Base-by-base conservation (phyloP, 768 basidiomycete genomes). In the Phanerochaete carnosa region DNA sequence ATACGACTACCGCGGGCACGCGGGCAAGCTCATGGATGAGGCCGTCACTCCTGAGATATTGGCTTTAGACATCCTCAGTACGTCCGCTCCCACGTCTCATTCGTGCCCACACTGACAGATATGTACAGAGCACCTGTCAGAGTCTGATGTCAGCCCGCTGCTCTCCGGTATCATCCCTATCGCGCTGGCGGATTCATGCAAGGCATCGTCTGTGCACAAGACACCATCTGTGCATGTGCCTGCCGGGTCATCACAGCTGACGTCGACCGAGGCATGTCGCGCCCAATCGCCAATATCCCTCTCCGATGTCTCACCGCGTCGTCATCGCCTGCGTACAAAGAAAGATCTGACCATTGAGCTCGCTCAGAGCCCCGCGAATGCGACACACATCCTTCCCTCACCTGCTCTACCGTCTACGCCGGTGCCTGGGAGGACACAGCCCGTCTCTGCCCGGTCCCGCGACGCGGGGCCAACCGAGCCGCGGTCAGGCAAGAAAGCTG, bases 61-160 rank as follows among this genome's bases (percentile, higher is more conserved):
- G 4, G 60, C 60, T 3, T 22, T 23, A 16, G 47, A 56, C 37
- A 57, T 61, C 35, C 50, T 61, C 28, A 25, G 60, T 52, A 46
- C 22, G 60, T 43, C 19, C 32, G 28, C 30, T 15, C 7, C 30
- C 30, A 29, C 11, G n/a, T 16, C 45, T n/a, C 23, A 45, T n/a
- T n/a, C 26, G 35, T 26, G 3, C 43, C 33, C 55, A 26, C n/a
- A 26, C 55, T 22, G 26, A 57, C 26, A 29, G 19, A 25, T 29
- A n/a, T 7, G 16, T 45, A n/a, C 39, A 45, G 55, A 16, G 43
- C 55, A n/a, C 26, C 28, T 35, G 13, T n/a, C 54, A 7, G 54
- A 55, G 9, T 28, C 35, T 23, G 37, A 5, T 5, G 15, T 43
- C 54, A 23, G 32, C n/a, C 33, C 37, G 11, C 23, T 22, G 35